Evolutionary conservation across 108 stramenopile genomes (phyloP).

Genomic region (Skeletonema tropicum): DNA sequence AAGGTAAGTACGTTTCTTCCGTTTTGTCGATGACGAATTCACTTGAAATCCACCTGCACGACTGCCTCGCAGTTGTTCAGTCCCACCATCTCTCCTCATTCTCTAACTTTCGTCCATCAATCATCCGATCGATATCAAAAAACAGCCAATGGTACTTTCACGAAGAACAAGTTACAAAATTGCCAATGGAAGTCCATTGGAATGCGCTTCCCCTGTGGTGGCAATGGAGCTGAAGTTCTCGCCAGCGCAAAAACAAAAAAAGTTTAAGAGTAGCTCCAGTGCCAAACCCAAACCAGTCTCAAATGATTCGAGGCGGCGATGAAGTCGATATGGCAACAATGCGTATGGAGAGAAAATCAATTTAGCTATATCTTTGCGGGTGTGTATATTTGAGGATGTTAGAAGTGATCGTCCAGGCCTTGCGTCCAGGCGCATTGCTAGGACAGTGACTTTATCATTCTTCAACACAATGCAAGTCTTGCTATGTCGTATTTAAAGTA

Average conservation of each 20-base stretch:
- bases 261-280: background rate
- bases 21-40: too few species aligned
- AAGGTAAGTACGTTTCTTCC: background rate
- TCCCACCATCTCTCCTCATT: background rate
- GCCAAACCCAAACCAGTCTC: background rate
- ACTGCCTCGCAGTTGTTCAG: too few species aligned
- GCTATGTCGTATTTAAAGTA: too few species aligned
- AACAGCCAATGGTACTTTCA: slow-evolving; percentile 29
- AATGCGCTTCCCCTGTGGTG: slow-evolving; percentile 6
- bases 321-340: too few species aligned
- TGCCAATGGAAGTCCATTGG: slow-evolving; percentile 8
- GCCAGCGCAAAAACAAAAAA: background rate
- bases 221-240: slow-evolving; percentile 19
- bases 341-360: too few species aligned
- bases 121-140: background rate
- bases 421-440: too few species aligned
- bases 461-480: too few species aligned
- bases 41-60: too few species aligned
- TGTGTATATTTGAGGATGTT: too few species aligned
- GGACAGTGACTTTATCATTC: too few species aligned
- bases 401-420: too few species aligned
- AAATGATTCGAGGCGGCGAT: background rate
- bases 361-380: too few species aligned
- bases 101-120: background rate
- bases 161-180: slow-evolving; percentile 28